Conservation (phyloP, 2,329 filamentous ascomycete genomes). For the Trichoderma sp. region DNA sequence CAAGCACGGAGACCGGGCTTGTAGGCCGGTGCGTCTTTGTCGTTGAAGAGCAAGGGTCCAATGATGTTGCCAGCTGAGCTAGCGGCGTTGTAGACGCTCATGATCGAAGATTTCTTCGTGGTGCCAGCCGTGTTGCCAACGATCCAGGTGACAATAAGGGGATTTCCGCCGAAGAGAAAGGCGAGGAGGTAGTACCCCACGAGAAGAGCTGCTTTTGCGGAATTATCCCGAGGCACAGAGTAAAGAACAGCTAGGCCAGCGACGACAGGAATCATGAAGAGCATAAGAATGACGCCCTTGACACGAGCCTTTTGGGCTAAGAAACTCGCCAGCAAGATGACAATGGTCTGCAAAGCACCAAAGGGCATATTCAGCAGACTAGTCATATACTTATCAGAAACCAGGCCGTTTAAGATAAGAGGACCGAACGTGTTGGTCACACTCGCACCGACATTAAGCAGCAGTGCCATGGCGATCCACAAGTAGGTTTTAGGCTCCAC, state of each 20-base stretch:
- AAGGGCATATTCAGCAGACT: slow-evolving; percentile 62
- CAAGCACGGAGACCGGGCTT: slow-evolving; percentile 55
- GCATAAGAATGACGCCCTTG: background rate
- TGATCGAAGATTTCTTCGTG: slow-evolving; percentile 57
- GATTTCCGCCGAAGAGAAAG: slow-evolving; percentile 64
- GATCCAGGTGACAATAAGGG: slow-evolving; percentile 65
- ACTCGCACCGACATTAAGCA: slow-evolving; percentile 61
- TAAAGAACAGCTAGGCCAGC: slow-evolving; percentile 45
- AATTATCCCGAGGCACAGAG: slow-evolving; percentile 47
- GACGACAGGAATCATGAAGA: background rate
- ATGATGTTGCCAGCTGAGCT: background rate
- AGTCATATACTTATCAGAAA: slow-evolving; percentile 55
- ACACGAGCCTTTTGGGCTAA: background rate
- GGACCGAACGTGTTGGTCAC: slow-evolving; percentile 66
- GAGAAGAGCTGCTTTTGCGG: slow-evolving; percentile 42
- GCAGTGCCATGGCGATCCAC: slow-evolving; percentile 58
- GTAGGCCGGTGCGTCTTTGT: slow-evolving; percentile 57
- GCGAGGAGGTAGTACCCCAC: slow-evolving; percentile 63
- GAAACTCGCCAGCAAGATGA: background rate
- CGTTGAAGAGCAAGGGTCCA: slow-evolving; percentile 13
- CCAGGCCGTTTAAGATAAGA: slow-evolving; percentile 58
- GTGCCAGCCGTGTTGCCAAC: slow-evolving; percentile 65
- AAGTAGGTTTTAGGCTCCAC: slow-evolving; percentile 45
- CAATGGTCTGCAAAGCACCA: background rate
- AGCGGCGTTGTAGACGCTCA: background rate